These are phyloP conservation scores for Zanthoxylum bungeanum DNA, from an alignment of 345 rosid species.

Conservation along the genomic window DNA sequence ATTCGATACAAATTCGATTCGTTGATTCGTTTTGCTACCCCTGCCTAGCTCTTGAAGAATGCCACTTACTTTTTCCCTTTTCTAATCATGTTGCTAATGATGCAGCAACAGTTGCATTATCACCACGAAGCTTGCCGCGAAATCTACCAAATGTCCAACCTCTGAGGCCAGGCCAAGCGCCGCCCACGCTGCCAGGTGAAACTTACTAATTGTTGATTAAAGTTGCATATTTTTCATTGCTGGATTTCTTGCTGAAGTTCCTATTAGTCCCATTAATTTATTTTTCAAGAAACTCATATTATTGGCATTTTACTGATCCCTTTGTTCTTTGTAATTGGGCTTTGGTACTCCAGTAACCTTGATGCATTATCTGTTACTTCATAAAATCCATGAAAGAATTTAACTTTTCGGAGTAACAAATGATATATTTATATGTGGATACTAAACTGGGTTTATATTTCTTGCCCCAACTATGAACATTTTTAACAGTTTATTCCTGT, in stretches of 20 bases:
- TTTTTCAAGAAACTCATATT: not conserved
- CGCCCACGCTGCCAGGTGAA: slow-evolving; percentile 23
- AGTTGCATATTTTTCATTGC: not conserved
- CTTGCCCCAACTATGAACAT: not conserved
- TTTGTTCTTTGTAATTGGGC: not conserved
- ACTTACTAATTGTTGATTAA: not conserved
- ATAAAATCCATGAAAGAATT: not conserved
- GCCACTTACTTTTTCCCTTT: not conserved
- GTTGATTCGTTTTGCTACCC: no score
- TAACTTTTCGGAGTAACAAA: not conserved
- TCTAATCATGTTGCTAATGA: slow-evolving; percentile 6
- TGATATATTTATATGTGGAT: not conserved
- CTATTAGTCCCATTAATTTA: not conserved
- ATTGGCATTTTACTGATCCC: not conserved
- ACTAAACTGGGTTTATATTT: not conserved
- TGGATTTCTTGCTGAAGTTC: slow-evolving; percentile 12
- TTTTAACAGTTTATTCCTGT: slow-evolving; percentile 15
- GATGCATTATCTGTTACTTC: not conserved
- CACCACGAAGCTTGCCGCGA: slow-evolving; percentile 6
- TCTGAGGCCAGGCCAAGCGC: slow-evolving; percentile 14
- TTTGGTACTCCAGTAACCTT: no score
- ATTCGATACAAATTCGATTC: no score
- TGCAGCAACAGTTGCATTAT: slow-evolving; percentile 2
- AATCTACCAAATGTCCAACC: slow-evolving; percentile 1
- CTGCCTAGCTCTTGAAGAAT: not conserved